Conservation (phyloP, 169 alveolate genomes). For the Plasmodium berghei region DNA sequence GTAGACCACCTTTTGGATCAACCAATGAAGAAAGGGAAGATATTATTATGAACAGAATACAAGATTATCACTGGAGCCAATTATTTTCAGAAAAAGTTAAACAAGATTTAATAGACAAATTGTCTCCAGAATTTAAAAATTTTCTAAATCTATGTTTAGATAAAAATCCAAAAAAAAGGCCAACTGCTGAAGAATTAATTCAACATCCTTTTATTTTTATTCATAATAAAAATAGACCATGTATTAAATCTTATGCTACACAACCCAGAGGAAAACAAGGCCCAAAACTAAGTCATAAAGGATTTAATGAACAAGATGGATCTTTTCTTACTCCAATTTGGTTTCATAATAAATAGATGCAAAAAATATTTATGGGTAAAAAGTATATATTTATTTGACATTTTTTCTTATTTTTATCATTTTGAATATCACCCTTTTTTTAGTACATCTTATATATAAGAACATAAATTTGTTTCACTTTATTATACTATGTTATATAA, state of each 20-base stretch:
- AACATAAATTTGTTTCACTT: too few species aligned
- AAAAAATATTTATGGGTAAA: not conserved
- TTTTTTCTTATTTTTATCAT: too few species aligned
- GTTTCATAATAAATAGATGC: constrained; percentile 51
- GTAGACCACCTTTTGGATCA: constrained; percentile 86
- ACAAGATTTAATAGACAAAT: constrained; percentile 64
- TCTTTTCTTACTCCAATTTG: constrained; percentile 69
- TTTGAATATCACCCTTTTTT: too few species aligned
- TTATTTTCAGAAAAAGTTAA: constrained; percentile 72
- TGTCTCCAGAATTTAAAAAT: constrained; percentile 79
- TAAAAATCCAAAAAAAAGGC: constrained; percentile 81
- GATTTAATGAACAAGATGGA: constrained; percentile 74
- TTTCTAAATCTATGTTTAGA: constrained; percentile 83
- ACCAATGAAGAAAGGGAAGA: constrained; percentile 82
- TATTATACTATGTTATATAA: too few species aligned
- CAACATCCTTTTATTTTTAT: constrained; percentile 83
- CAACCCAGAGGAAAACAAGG: constrained; percentile 79
- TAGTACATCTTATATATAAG: too few species aligned
- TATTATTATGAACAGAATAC: constrained; percentile 80
- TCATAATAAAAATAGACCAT: constrained; percentile 80
- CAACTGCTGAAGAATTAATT: constrained; percentile 78
- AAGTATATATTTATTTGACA: too few species aligned
- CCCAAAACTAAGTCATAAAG: constrained; percentile 57
- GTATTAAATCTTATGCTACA: constrained; percentile 76
- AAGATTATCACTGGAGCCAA: constrained; percentile 81